A percentile compares a stretch with the other conserved stretches of the same genome.
Evolutionary conservation across 345 rosid genomes (phyloP).

Genomic region (Eucalyptus tenuipes): DNA sequence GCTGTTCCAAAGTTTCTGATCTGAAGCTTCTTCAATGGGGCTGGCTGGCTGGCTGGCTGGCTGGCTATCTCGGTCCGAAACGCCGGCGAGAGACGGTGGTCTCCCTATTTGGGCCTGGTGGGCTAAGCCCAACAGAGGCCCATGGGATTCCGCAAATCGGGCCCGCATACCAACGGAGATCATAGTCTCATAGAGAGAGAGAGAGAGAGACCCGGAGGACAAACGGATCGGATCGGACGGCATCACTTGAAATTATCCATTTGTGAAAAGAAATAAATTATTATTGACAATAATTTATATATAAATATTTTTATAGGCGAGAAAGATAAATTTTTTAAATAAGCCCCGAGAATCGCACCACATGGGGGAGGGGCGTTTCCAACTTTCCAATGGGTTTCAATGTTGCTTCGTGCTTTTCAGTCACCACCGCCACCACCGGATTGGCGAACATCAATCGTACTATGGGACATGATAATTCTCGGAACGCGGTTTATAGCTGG

Average conservation of each 20-base stretch:
- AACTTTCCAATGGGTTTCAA: background rate
- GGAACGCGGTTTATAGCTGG: background rate
- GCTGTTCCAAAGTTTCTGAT: background rate
- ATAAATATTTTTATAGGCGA: no score
- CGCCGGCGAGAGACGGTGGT: background rate
- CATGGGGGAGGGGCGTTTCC: background rate
- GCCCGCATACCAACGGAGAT: background rate
- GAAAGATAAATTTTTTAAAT: rapidly evolving
- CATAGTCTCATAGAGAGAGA: background rate
- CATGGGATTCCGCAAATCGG: background rate
- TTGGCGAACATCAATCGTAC: background rate
- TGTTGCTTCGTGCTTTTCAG: background rate
- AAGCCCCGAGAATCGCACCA: background rate
- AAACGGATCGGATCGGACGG: background rate
- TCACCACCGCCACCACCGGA: background rate
- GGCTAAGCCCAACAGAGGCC: background rate
- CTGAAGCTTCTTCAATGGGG: background rate
- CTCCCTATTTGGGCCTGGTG: background rate
- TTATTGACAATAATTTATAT: background rate
- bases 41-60: no score
- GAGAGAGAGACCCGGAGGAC: background rate
- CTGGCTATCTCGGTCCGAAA: background rate
- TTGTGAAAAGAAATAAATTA: background rate
- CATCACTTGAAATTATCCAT: background rate
- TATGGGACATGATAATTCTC: background rate